Percentiles rank a stretch among this genome's conserved stretches.
These are phyloP conservation scores for Tricholoma bakamatsutake DNA, from an alignment of 768 basidiomycete species.

Conservation along the genomic window DNA sequence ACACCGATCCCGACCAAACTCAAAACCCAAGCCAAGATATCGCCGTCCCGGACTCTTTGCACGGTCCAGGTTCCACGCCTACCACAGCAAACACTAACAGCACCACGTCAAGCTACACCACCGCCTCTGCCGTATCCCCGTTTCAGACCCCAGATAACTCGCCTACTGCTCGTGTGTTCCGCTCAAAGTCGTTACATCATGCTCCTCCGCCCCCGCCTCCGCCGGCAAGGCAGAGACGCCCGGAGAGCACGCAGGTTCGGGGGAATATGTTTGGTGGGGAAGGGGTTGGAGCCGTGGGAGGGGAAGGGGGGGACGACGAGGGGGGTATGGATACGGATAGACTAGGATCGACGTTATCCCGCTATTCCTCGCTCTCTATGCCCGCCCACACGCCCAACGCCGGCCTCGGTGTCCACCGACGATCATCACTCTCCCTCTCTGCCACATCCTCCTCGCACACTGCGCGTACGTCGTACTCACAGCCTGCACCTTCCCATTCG, in stretches of 20 bases:
- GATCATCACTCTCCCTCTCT: conserved; percentile 13
- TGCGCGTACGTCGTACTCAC: neutral
- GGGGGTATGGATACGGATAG: conserved; percentile 1
- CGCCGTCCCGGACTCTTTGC: neutral
- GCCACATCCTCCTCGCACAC: neutral
- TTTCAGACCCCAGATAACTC: conserved; percentile 17
- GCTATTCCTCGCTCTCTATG: conserved; percentile 3
- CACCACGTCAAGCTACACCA: conserved; percentile 9
- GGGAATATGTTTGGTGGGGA: conserved; percentile 5
- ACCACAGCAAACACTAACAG: neutral
- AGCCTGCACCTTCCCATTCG: neutral
- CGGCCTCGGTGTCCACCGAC: neutral
- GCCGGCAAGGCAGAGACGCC: conserved; percentile 45
- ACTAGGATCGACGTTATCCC: neutral
- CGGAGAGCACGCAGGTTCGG: conserved; percentile 57
- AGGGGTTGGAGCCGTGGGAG: conserved; percentile 1
- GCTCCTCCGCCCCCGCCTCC: conserved; percentile 33
- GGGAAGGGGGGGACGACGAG: conserved; percentile 3
- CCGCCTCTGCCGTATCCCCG: conserved; percentile 9
- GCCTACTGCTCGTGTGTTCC: conserved; percentile 35
- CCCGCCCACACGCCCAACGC: neutral
- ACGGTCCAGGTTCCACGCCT: neutral
- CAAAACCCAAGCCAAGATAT: conserved; percentile 1
- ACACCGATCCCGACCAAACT: neutral
- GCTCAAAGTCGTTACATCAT: conserved; percentile 54